These are phyloP conservation scores for Lecanicillium sp. DNA, from an alignment of 2,329 filamentous ascomycete genomes.

Conservation along the genomic window DNA sequence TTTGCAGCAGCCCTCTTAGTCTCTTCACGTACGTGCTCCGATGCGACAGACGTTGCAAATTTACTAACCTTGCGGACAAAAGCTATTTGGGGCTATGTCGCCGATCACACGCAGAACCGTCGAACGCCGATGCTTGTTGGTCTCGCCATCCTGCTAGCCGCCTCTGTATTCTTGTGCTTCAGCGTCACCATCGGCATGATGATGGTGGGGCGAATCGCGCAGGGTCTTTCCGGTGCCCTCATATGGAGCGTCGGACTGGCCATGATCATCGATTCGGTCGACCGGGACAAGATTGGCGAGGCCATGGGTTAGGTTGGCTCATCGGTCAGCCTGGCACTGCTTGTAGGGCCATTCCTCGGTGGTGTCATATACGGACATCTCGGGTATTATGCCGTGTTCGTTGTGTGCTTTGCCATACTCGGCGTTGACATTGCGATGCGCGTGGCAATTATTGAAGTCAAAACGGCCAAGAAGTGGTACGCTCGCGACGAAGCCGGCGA, in stretches of 20 bases:
- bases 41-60: background rate
- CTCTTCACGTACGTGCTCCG: constrained; percentile 21
- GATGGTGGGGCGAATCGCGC: constrained; percentile 22
- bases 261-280: constrained; percentile 25
- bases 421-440: constrained; percentile 23
- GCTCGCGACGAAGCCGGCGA: constrained; percentile 9
- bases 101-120: constrained; percentile 24
- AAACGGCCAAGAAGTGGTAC: constrained; percentile 23
- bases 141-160: constrained; percentile 19
- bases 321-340: constrained; percentile 22
- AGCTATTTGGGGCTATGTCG: constrained; percentile 28
- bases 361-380: constrained; percentile 25
- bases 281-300: constrained; percentile 21
- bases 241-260: constrained; percentile 29
- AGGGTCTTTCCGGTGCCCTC: constrained; percentile 24
- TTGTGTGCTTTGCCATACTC: constrained; percentile 27
- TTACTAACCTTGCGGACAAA: constrained; percentile 1
- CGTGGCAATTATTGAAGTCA: constrained; percentile 23
- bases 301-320: constrained; percentile 26
- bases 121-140: constrained; percentile 25
- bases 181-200: constrained; percentile 22
- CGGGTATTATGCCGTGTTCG: constrained; percentile 26
- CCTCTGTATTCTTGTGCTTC: constrained; percentile 24
- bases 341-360: constrained; percentile 23
- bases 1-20: constrained; percentile 23